phyloP scores from a whole-genome alignment of 345 rosid species.

The Barbarea vulgaris region DNA sequence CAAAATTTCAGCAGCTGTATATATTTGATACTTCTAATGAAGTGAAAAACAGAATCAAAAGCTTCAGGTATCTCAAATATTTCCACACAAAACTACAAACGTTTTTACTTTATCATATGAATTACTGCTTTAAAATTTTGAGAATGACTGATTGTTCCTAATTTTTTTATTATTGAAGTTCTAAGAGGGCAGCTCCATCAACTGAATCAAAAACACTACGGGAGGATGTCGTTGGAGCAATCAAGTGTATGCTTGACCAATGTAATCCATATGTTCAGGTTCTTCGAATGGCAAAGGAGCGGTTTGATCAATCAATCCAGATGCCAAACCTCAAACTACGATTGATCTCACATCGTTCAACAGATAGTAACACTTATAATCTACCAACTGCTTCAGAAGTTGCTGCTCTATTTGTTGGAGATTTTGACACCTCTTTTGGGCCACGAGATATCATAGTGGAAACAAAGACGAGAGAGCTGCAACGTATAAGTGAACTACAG shows the following conservation, averaged over 20 bases:
- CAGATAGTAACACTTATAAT: not conserved
- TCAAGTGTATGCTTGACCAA: not conserved
- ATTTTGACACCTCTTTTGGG: not conserved
- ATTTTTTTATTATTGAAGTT: not conserved
- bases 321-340: not conserved
- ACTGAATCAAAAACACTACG: not conserved
- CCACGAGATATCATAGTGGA: not conserved
- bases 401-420: not conserved
- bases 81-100: no score
- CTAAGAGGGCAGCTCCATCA: not conserved
- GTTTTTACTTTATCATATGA: not conserved
- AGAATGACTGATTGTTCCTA: not conserved
- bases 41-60: not conserved
- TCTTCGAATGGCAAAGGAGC: not conserved
- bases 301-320: not conserved
- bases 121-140: no score
- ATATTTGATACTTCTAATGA: slow-evolving; percentile 18
- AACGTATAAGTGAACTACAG: not conserved
- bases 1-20: slow-evolving; percentile 11
- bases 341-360: not conserved
- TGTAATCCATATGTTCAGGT: not conserved
- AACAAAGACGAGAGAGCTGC: not conserved
- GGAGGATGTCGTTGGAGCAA: not conserved
- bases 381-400: not conserved
- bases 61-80: not conserved